phyloP scores from a whole-genome alignment of 306 rosid species.

The Spatholobus suberectus region DNA sequence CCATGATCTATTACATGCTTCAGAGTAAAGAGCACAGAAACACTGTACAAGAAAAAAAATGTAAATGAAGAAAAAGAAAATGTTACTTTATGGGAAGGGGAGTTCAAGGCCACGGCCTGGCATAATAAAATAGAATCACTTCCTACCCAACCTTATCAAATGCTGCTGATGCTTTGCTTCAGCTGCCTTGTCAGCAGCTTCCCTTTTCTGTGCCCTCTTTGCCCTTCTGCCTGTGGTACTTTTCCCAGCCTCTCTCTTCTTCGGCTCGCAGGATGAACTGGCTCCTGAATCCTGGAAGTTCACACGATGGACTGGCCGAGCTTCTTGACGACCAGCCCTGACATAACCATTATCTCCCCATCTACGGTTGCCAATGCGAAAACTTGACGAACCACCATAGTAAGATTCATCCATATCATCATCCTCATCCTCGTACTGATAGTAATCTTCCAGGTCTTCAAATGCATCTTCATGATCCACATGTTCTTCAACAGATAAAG shows the following conservation, averaged over 20 bases:
- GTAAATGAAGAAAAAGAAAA: background rate
- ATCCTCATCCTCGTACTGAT: constrained; percentile 58
- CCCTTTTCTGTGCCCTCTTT: constrained; percentile 82
- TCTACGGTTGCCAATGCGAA: constrained; percentile 86
- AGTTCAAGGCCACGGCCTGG: constrained; percentile 28
- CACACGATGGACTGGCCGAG: constrained; percentile 62
- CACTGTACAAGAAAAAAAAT: constrained; percentile 42
- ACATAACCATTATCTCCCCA: constrained; percentile 94
- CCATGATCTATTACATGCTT: constrained; percentile 32
- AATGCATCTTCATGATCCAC: constrained; percentile 44
- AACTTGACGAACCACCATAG: constrained; percentile 57
- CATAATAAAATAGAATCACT: constrained; percentile 39
- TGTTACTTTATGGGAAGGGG: constrained; percentile 6
- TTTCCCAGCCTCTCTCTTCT: constrained; percentile 53
- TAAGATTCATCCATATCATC: constrained; percentile 68
- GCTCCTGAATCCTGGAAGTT: constrained; percentile 57
- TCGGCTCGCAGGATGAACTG: constrained; percentile 68
- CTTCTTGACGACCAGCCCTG: constrained; percentile 77
- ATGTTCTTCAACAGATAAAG: constrained; percentile 56
- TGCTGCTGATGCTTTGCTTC: constrained; percentile 82
- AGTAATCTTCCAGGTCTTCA: constrained; percentile 55
- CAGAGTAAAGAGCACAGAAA: background rate
- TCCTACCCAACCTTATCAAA: constrained; percentile 68
- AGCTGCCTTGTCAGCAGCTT: constrained; percentile 89
- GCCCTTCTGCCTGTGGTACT: constrained; percentile 76